phyloP scores from a whole-genome alignment of 345 rosid species.

The Camelina sativa region DNA sequence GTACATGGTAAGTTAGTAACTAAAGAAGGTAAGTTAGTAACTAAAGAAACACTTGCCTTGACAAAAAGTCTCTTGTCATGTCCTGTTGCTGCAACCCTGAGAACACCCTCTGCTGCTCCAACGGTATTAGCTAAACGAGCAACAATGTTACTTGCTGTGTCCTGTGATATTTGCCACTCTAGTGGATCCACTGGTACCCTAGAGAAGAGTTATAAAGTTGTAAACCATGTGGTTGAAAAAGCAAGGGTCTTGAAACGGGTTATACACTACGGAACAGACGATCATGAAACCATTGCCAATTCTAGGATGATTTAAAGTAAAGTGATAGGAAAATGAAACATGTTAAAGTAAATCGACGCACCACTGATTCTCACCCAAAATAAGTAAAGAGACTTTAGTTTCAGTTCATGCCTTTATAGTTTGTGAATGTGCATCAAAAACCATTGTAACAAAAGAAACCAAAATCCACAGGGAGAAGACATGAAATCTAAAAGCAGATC shows the following conservation, averaged over 20 bases:
- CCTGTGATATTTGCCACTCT: constrained; percentile 98
- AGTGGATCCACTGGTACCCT: constrained; percentile 96
- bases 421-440: too few relatives aligned
- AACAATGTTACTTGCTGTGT: constrained; percentile 73
- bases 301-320: background rate
- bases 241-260: background rate
- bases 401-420: constrained; percentile 1
- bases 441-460: too few relatives aligned
- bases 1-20: constrained; percentile 12
- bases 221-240: constrained; percentile 3
- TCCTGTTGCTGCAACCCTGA: constrained; percentile 97
- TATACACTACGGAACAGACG: background rate
- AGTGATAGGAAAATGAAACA: background rate
- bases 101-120: constrained; percentile 92
- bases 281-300: background rate
- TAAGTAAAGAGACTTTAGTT: background rate
- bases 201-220: constrained; percentile 21
- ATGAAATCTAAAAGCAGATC: constrained; percentile 1
- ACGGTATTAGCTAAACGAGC: constrained; percentile 91
- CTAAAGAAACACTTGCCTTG: constrained; percentile 55
- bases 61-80: constrained; percentile 89
- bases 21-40: constrained; percentile 10
- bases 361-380: background rate
- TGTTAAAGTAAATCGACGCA: background rate
- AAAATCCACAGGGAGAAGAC: too few relatives aligned